Evolutionary conservation across 2,329 filamentous ascomycete species (phyloP).

Genomic region (Apiospora aurea): DNA sequence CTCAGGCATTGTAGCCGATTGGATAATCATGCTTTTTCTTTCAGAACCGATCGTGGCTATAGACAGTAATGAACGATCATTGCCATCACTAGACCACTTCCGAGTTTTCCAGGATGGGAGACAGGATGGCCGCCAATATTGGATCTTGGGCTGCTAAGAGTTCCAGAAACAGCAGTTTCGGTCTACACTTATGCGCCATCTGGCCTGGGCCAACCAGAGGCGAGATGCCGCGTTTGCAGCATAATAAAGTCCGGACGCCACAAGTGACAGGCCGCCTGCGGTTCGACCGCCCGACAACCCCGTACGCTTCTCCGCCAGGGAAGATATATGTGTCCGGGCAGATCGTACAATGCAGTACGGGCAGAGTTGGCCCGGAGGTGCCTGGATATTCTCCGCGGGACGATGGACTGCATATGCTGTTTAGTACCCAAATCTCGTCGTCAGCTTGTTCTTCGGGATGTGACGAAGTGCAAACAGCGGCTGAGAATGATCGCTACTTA

Average conservation of each 20-base stretch:
- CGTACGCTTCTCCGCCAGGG: not conserved
- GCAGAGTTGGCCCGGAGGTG: not conserved
- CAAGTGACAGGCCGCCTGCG: not conserved
- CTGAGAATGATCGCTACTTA: not conserved
- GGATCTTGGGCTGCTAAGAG: not conserved
- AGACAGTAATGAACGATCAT: not conserved
- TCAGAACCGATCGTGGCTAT: not conserved
- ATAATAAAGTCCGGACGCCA: constrained; percentile 6
- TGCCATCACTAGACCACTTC: not conserved
- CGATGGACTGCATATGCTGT: not conserved
- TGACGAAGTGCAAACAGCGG: not conserved
- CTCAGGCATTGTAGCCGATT: constrained; percentile 3
- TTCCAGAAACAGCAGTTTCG: not conserved
- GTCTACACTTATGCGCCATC: not conserved
- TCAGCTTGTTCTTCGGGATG: not conserved
- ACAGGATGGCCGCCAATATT: too few species aligned
- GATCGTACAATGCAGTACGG: not conserved
- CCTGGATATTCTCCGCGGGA: constrained; percentile 1
- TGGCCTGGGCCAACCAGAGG: not conserved
- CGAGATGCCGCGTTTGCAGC: constrained; percentile 4
- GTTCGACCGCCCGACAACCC: constrained; percentile 17
- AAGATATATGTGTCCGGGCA: not conserved
- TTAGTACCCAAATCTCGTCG: not conserved
- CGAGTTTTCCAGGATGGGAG: not conserved
- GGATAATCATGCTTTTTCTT: not conserved